phyloP scores from a whole-genome alignment of 2,329 filamentous ascomycete genomes.

The Pseudopyricularia cyperi region DNA sequence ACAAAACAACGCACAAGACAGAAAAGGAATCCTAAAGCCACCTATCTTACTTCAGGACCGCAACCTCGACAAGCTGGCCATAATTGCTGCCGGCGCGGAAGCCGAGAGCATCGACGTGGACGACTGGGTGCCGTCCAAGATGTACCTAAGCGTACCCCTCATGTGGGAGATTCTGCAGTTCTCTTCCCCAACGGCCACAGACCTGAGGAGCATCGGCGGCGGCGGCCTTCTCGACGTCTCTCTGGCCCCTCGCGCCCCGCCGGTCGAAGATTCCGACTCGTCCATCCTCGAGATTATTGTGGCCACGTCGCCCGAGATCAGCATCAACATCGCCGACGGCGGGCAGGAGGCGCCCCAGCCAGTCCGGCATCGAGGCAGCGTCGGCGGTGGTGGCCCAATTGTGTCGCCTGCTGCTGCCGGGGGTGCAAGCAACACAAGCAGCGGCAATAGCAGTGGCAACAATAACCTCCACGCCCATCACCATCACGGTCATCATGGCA shows the following conservation, averaged over 20 bases:
- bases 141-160: constrained; percentile 35
- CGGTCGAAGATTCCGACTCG: constrained; percentile 19
- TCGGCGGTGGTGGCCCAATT: background rate
- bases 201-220: constrained; percentile 20
- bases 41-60: constrained; percentile 21
- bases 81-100: constrained; percentile 23
- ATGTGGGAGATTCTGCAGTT: constrained; percentile 41
- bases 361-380: background rate
- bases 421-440: background rate
- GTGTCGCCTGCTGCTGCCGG: background rate
- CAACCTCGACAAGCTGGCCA: constrained; percentile 33
- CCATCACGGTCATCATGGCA: background rate
- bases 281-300: constrained; percentile 34
- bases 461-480: background rate
- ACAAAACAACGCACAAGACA: background rate
- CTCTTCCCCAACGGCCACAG: constrained; percentile 18
- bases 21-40: background rate
- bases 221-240: constrained; percentile 28
- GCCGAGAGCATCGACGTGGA: constrained; percentile 21
- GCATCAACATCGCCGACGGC: constrained; percentile 35
- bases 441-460: background rate
- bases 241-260: constrained; percentile 17
- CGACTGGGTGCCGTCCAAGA: constrained; percentile 38
- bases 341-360: constrained; percentile 26
- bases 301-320: constrained; percentile 36